These are phyloP conservation scores for Oenanthe javanica DNA, from an alignment of 140 eudicot species.

Conservation along the genomic window DNA sequence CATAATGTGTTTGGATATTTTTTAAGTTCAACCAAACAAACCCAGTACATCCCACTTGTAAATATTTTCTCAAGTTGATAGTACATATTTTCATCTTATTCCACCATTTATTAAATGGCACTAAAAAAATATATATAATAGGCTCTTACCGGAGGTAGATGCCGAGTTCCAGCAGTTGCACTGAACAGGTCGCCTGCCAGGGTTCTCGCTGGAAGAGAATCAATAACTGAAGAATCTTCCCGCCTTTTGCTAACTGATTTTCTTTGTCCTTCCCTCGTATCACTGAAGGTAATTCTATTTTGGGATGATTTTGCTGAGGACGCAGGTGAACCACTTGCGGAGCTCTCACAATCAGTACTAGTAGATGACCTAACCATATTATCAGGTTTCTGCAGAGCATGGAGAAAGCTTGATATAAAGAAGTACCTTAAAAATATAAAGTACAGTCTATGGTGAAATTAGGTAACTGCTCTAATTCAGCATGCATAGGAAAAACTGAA, in stretches of 20 bases:
- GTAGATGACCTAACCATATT: conserved; percentile 35
- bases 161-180: conserved; percentile 45
- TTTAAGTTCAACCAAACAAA: not conserved
- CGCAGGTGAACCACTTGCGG: conserved; percentile 72
- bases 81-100: not conserved
- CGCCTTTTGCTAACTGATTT: conserved; percentile 51
- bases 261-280: conserved; percentile 43
- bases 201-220: conserved; percentile 45
- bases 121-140: not conserved
- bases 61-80: not conserved
- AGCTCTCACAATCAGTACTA: conserved; percentile 49
- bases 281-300: conserved; percentile 40
- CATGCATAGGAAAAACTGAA: not conserved
- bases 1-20: not conserved
- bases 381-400: conserved; percentile 57
- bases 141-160: conserved; percentile 57
- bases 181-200: conserved; percentile 77
- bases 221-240: conserved; percentile 38
- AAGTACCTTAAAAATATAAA: not conserved
- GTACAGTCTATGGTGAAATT: not conserved
- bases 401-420: not conserved
- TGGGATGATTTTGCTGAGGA: conserved; percentile 65
- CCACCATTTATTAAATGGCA: not conserved
- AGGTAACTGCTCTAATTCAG: not conserved
- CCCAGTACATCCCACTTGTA: not conserved